Evolutionary conservation across 495 filamentous ascomycete genomes (phyloP), one percentile per base, ranked within the genome.

Genomic region (Neurospora sp.): DNA sequence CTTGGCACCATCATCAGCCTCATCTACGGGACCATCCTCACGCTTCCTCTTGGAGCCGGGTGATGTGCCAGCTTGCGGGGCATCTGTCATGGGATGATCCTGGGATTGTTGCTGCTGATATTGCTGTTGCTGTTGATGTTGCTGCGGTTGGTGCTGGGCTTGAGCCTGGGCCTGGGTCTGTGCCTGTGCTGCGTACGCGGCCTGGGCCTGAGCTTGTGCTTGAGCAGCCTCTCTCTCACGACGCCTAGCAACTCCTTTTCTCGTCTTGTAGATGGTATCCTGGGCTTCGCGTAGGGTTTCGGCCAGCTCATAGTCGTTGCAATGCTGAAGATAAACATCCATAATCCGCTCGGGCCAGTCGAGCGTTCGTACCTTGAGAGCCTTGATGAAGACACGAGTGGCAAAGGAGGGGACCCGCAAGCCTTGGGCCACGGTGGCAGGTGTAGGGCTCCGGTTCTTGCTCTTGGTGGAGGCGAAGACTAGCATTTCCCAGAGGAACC

Each of bases 311-410:
- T 96, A 94, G 74, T 94, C 92, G 76, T 95, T 91, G 77, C 93
- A 96, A 77, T 98, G 94, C 45, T 92, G 86, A 41, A 94, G 81
- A 73, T 92, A 97, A 22, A 90, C 87, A 74, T 94, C 91, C 80
- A 97, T 85, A 47, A 98, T 86, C 78, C 92, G 92, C 79, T 97
- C 95, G 0, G 96, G 96, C 91, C 91, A 96, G 80, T 99, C 94
- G n/a, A 99, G 78, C 38, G 86, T 87, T 35, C 84, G 83, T 72
- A 89, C 85, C 73, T 87, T 84, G 70, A 97, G 85, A 7, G 93
- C 94, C 74, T 90, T 86, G 72, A 89, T 87, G 44, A 98, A 82
- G 53, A 97, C 90, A 12, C 82, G 86, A 3, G 92, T 94, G 12
- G 92, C 92, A 71, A 87, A 84, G 42, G 85, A 84, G 4, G 93